Base-by-base conservation (phyloP, 1,284 basidiomycete species). In the Pyrrhoderma noxium region DNA sequence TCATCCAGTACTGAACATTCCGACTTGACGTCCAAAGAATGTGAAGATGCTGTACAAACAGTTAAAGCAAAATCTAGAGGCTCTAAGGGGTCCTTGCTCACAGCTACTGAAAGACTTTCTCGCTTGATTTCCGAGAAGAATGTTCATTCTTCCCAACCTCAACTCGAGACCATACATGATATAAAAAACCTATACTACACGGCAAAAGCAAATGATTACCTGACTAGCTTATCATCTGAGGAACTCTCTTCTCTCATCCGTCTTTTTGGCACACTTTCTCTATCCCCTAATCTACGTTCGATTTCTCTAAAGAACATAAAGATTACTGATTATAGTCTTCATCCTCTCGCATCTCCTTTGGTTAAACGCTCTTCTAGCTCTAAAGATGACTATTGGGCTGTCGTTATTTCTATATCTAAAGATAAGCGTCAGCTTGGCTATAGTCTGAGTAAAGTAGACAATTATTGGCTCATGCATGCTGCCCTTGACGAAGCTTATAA, bases 241-340 rank as follows among this genome's bases (percentile, higher is more conserved):
- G 66, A 66, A 36, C 60, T 72, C 48, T 66, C 64, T 45, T 55
- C 60, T 23, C 60, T 76, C 8, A 70, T 76, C n/a, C 50, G 61
- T 41, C 57, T 76, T 22, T 69, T 76, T 56, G 74, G 73, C 7
- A 67, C 73, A 2, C 59, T 76, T 23, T 75, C 71, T 22, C 43
- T 67, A 1, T 58, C 63, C 11, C 16, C 51, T 16, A 34, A 52
- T 3, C n/a, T 43, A 16, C 38, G 21, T 40, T 22, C 8, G n/a
- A 5, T n/a, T 7, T 18, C n/a, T 40, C n/a, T 5, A 8, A 8
- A 16, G n/a, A 16, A 5, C 8, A 14, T 18, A 18, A 40, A 40
- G n/a, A 37, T 45, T 36, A 40, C 51, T 43, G 45, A 60, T 22
- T 60, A 66, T 53, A 47, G 57, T 8, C 7, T 31, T 11, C 60